A percentile compares a stretch with the other conserved stretches of the same genome.
phyloP scores from a whole-genome alignment of 352 stramenopile genomes.

The Phytopythium montanum region DNA sequence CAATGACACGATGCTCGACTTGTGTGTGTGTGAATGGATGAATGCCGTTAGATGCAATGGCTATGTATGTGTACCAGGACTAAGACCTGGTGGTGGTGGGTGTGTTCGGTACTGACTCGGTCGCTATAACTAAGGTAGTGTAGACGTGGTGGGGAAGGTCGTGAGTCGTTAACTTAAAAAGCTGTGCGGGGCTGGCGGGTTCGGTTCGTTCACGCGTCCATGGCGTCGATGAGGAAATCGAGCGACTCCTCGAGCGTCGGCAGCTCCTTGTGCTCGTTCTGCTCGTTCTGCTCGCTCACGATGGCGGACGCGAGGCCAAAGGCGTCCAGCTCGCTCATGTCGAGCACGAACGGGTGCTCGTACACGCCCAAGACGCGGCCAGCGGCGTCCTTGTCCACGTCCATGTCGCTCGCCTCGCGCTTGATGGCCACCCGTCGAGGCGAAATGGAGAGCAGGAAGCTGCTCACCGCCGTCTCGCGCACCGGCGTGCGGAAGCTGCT shows the following conservation, averaged over 20 bases:
- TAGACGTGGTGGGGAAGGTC: neutral
- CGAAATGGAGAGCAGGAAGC: neutral
- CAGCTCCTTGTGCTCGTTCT: constrained; percentile 19
- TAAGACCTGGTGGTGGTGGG: neutral
- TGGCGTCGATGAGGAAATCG: constrained; percentile 48
- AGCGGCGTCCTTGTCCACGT: neutral
- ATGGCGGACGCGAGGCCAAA: neutral
- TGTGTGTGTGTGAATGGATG: too few species aligned
- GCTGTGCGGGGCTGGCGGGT: too few species aligned
- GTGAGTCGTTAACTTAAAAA: neutral
- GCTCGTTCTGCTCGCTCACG: neutral
- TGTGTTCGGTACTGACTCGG: neutral
- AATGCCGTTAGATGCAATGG: neutral
- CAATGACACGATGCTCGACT: too few species aligned
- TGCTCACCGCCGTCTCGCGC: neutral
- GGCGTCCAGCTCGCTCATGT: neutral
- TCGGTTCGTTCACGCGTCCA: constrained; percentile 17
- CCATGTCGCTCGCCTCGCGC: neutral
- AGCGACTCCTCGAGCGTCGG: constrained; percentile 48
- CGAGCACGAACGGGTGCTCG: constrained; percentile 8
- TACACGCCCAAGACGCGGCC: neutral
- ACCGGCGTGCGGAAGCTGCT: constrained; percentile 3
- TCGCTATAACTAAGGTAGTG: neutral
- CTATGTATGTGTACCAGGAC: neutral
- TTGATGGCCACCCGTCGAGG: neutral